Conservation (phyloP, 495 filamentous ascomycete genomes). For the Xylaria flabelliformis region DNA sequence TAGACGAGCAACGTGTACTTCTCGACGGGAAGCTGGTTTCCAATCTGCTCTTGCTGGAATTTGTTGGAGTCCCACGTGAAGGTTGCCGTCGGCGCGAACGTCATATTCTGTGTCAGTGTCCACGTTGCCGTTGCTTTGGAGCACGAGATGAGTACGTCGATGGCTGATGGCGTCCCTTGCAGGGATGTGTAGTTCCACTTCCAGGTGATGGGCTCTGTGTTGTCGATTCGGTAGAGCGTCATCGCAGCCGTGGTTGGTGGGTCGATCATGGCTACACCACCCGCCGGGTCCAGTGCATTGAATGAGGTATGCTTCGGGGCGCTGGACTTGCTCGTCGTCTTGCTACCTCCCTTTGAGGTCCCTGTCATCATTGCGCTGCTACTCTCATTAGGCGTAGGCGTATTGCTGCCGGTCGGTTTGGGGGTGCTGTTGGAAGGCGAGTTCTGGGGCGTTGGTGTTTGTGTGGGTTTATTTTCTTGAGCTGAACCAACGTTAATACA, state of each 20-base stretch:
- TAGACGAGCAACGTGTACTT: constrained; percentile 86
- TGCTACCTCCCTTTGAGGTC: constrained; percentile 41
- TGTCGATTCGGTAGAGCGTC: constrained; percentile 87
- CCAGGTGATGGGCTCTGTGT: constrained; percentile 81
- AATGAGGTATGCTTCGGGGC: constrained; percentile 52
- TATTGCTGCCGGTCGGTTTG: constrained; percentile 25
- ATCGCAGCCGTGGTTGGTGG: constrained; percentile 64
- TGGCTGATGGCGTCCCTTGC: constrained; percentile 71
- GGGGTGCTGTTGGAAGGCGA: constrained; percentile 21
- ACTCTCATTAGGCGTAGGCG: constrained; percentile 25
- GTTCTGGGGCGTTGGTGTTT: constrained; percentile 29
- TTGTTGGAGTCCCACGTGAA: constrained; percentile 80
- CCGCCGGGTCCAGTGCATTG: constrained; percentile 67
- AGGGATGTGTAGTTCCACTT: constrained; percentile 96
- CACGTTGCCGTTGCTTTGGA: constrained; percentile 53
- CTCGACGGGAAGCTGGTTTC: constrained; percentile 66
- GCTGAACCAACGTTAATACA: constrained; percentile 25
- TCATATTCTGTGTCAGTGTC: constrained; percentile 62
- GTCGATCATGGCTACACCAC: constrained; percentile 82
- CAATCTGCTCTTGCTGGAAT: constrained; percentile 67
- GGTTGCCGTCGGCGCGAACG: constrained; percentile 48
- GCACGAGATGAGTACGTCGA: constrained; percentile 86
- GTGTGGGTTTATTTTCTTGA: constrained; percentile 30
- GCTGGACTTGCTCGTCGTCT: constrained; percentile 45
- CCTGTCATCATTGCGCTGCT: constrained; percentile 24